Percentiles rank a stretch among this genome's conserved stretches.
Conservation (phyloP, 495 filamentous ascomycete species). For the Chaetomium cochliodes region DNA sequence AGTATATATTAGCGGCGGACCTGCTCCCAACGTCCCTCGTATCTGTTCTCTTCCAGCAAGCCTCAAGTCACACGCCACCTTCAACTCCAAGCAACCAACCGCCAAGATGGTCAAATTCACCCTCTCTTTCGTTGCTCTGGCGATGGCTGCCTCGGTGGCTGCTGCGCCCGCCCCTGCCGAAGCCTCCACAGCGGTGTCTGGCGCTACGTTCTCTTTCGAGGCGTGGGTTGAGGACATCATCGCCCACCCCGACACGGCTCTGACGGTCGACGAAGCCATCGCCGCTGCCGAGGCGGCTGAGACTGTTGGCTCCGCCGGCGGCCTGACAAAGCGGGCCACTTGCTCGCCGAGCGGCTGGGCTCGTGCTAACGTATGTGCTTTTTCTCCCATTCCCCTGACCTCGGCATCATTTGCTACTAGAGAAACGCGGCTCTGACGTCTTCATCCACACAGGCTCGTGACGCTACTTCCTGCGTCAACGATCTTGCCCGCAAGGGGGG, state of each 20-base stretch:
- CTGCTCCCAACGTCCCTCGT: no score
- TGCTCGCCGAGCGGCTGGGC: not conserved
- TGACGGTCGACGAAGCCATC: slow-evolving; percentile 1
- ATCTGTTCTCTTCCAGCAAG: no score
- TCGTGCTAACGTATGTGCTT: not conserved
- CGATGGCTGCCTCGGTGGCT: not conserved
- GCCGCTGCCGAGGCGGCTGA: not conserved
- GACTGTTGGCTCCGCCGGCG: not conserved
- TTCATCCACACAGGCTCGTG: not conserved
- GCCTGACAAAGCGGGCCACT: not conserved
- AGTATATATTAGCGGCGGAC: no score
- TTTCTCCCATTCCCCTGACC: not conserved
- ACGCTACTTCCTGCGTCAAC: slow-evolving; percentile 1
- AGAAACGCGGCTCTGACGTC: not conserved
- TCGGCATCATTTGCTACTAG: not conserved
- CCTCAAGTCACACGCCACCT: no score
- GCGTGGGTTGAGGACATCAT: slow-evolving; percentile 9
- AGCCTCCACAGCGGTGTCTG: not conserved
- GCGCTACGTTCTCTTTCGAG: slow-evolving; percentile 9
- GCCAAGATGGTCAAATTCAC: not conserved
- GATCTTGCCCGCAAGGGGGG: slow-evolving; percentile 3
- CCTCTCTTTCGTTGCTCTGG: not conserved
- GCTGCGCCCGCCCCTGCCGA: not conserved
- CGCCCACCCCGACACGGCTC: not conserved
- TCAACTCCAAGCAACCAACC: not conserved